Evolutionary conservation across 768 basidiomycete species (phyloP).

Genomic region (Kwoniella newhampshirensis): DNA sequence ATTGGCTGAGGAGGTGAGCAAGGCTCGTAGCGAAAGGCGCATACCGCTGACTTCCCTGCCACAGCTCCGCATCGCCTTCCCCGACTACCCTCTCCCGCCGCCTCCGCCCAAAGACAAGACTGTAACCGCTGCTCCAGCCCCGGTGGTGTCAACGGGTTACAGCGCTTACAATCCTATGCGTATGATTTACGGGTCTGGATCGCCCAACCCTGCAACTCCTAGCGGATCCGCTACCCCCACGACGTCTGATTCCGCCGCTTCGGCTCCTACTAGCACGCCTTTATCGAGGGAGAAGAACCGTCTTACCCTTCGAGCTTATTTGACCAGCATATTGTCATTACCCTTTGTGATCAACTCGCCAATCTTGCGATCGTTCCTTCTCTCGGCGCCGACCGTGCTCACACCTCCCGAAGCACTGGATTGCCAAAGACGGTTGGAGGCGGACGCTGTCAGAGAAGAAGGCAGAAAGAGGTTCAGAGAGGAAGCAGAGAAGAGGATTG

Average conservation of each 20-base stretch:
- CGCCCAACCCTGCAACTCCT: slow-evolving; percentile 10
- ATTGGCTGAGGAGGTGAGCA: slow-evolving; percentile 73
- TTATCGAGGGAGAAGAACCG: slow-evolving; percentile 91
- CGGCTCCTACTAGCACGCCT: slow-evolving; percentile 50
- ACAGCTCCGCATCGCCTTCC: slow-evolving; percentile 82
- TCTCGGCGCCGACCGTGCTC: slow-evolving; percentile 70
- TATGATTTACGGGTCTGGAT: slow-evolving; percentile 37
- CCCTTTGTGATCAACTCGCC: slow-evolving; percentile 77
- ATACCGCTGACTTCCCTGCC: not conserved
- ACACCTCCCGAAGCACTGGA: slow-evolving; percentile 75
- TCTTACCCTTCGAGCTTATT: slow-evolving; percentile 85
- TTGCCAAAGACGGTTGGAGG: slow-evolving; percentile 75
- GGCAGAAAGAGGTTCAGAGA: slow-evolving; percentile 78
- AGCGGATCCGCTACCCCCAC: slow-evolving; percentile 18
- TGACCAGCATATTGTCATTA: slow-evolving; percentile 73
- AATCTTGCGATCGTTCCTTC: slow-evolving; percentile 79
- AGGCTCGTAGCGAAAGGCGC: slow-evolving; percentile 12
- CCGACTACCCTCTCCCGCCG: slow-evolving; percentile 72
- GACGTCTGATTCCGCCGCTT: slow-evolving; percentile 17
- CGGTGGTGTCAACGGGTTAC: slow-evolving; percentile 28
- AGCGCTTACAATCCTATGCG: slow-evolving; percentile 48
- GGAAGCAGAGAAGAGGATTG: slow-evolving; percentile 83
- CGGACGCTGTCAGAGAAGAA: slow-evolving; percentile 81
- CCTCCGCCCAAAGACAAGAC: slow-evolving; percentile 87
- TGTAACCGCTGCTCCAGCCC: slow-evolving; percentile 52